Percentiles rank a stretch among this genome's conserved stretches.
These are phyloP conservation scores for Termitomyces sp. DNA, from an alignment of 1,284 basidiomycete genomes.

Conservation along the genomic window DNA sequence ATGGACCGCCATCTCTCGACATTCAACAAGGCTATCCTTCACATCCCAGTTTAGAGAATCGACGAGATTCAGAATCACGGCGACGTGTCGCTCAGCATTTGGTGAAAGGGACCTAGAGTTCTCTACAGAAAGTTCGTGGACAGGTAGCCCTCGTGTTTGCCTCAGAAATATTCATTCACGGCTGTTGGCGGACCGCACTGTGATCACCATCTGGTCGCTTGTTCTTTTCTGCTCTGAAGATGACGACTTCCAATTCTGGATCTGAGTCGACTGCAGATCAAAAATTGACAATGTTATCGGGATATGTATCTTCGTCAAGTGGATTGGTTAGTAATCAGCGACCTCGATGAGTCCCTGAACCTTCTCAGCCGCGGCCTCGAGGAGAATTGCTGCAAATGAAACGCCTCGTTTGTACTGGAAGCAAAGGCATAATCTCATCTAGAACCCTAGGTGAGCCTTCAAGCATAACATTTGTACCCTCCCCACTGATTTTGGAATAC, in stretches of 20 bases:
- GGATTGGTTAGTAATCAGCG: too few relatives aligned
- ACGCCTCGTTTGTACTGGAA: slow-evolving; percentile 5
- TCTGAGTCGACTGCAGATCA: neutral
- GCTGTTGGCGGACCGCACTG: too few relatives aligned
- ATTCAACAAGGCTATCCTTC: neutral
- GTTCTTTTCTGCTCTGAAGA: too few relatives aligned
- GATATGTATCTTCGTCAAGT: neutral
- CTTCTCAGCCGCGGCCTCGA: neutral
- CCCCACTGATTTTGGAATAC: slow-evolving; percentile 30
- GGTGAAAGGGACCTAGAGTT: neutral
- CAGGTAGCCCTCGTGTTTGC: neutral
- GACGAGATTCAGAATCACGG: neutral
- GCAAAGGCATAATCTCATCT: neutral
- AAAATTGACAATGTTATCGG: neutral
- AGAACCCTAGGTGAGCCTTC: too few relatives aligned
- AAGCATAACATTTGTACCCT: slow-evolving; percentile 16
- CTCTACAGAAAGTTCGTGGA: neutral
- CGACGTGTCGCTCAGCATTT: neutral
- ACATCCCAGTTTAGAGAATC: neutral
- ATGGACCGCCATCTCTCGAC: neutral
- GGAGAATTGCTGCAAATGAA: neutral
- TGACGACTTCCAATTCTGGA: too few relatives aligned
- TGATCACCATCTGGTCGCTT: too few relatives aligned
- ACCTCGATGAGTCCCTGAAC: neutral
- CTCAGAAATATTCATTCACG: neutral